Evolutionary conservation across 2,329 filamentous ascomycete species (phyloP), one percentile per base, ranked within the genome.

Genomic region (Aureobasidium sp.): DNA sequence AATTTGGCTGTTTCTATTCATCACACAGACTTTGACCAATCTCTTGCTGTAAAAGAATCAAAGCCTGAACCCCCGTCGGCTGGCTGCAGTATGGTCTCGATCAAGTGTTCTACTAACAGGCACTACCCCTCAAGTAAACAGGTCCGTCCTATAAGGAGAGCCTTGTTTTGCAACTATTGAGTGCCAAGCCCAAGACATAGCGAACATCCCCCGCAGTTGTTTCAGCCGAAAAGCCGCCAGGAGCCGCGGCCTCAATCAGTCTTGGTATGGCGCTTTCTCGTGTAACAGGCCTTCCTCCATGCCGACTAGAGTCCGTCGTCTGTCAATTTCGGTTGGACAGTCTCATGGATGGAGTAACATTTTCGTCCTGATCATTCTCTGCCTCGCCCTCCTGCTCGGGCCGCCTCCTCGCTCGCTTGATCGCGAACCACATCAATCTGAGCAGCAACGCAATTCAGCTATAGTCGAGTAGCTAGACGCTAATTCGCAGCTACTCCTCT

Each of bases 151-250:
- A 57, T 46, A 57, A 46, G 27, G 34, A 57, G 37, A 26, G 53
- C 17, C 17, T 20, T 46, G 29, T 46, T 23, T 15, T 34, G 13
- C 39, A 26, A 44, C 13, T 47, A 32, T 32, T n/a, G 26, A 27
- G n/a, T 36, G 53, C 53, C 53, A 57, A 57, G 53, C 15, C 13
- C 29, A 15, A 46, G 41, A 34, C 46, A 46, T 4, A 46, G 53
- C 37, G n/a, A 23, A 34, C 32, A 42, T 46, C 39, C 53, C 52
- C 53, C 53, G 29, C 53, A 57, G 10, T 34, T 46, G 53, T 57
- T 57, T 46, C 53, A 46, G 34, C 53, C 39, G 53, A 57, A 27
- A 37, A 56, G 53, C 53, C 41, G 5, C 17, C 51, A n/a, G 20
- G n/a, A 20, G 23, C 51, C 51, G 36, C 51, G 37, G 37, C 37